phyloP scores from a whole-genome alignment of 2,329 filamentous ascomycete species.

The Colletotrichum sp. region DNA sequence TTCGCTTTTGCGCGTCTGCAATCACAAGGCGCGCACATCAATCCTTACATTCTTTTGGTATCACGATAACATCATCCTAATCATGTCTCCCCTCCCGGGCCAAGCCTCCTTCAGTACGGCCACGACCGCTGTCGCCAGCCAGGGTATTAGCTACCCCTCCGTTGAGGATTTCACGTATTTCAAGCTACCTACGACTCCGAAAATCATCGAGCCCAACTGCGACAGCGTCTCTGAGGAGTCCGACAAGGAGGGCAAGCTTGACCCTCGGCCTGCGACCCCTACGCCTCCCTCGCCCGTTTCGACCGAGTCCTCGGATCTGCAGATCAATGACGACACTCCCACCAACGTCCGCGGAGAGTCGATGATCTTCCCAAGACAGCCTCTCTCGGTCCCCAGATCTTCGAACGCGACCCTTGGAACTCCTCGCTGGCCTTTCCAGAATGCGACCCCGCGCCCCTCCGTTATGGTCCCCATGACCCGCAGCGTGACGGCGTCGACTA shows the following conservation, averaged over 20 bases:
- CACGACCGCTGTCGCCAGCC: constrained; percentile 1
- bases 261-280: neutral
- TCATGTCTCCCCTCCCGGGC: neutral
- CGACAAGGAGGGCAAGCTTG: neutral
- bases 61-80: neutral
- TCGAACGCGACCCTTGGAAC: neutral
- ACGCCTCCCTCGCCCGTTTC: constrained; percentile 3
- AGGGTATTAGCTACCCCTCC: neutral
- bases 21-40: neutral
- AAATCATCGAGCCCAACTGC: neutral
- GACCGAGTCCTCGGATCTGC: neutral
- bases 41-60: neutral
- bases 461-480: constrained; percentile 6
- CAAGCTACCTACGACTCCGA: neutral
- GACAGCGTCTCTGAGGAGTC: neutral
- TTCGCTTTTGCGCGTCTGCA: neutral
- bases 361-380: neutral
- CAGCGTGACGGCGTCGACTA: neutral
- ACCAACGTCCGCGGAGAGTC: constrained; percentile 1
- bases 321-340: neutral
- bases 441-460: constrained; percentile 4
- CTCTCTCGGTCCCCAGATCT: neutral
- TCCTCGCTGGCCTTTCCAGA: constrained; percentile 14
- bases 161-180: neutral
- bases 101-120: constrained; percentile 9